phyloP scores from a whole-genome alignment of 2,329 filamentous ascomycete species.

The Sporothrix phasma region DNA sequence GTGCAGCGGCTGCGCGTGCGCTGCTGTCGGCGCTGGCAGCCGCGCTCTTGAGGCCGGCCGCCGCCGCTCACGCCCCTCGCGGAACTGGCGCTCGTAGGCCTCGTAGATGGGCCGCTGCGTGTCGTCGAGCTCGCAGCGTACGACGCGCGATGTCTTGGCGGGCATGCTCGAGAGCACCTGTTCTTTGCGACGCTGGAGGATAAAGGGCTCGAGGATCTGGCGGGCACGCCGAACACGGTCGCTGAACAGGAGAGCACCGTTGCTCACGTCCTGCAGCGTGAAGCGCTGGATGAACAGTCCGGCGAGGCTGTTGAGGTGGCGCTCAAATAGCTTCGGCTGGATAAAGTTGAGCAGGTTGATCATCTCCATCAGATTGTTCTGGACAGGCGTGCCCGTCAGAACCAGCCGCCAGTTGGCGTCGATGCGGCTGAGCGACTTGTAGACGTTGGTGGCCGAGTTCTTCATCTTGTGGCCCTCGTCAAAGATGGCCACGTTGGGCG shows the following conservation, averaged over 20 bases:
- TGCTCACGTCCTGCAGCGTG: conserved; percentile 65
- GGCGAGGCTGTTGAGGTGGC: conserved; percentile 67
- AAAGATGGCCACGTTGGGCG: conserved; percentile 57
- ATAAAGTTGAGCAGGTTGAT: conserved; percentile 89
- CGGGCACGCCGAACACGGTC: conserved; percentile 80
- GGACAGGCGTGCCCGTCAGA: conserved; percentile 81
- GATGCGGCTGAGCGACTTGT: conserved; percentile 69
- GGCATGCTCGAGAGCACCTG: conserved; percentile 83
- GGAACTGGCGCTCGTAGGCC: conserved; percentile 52
- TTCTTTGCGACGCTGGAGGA: conserved; percentile 84
- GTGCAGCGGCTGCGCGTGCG: conserved; percentile 39
- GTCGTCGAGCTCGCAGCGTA: conserved; percentile 69
- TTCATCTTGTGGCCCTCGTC: conserved; percentile 94
- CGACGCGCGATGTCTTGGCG: conserved; percentile 64
- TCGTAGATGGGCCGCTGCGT: conserved; percentile 66
- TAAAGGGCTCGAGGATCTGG: conserved; percentile 90
- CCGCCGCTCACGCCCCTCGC: conserved; percentile 41
- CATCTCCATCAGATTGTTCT: conserved; percentile 90
- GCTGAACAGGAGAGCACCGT: conserved; percentile 74
- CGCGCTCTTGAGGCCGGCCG: neutral
- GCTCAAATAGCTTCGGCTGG: conserved; percentile 71
- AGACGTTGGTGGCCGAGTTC: conserved; percentile 73
- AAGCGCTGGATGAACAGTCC: conserved; percentile 89
- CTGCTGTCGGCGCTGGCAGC: conserved; percentile 25
- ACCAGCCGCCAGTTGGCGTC: conserved; percentile 74